Evolutionary conservation across 2,329 filamentous ascomycete genomes (phyloP), one percentile per base, ranked within the genome.

Genomic region (Parascedosporium putredinis): DNA sequence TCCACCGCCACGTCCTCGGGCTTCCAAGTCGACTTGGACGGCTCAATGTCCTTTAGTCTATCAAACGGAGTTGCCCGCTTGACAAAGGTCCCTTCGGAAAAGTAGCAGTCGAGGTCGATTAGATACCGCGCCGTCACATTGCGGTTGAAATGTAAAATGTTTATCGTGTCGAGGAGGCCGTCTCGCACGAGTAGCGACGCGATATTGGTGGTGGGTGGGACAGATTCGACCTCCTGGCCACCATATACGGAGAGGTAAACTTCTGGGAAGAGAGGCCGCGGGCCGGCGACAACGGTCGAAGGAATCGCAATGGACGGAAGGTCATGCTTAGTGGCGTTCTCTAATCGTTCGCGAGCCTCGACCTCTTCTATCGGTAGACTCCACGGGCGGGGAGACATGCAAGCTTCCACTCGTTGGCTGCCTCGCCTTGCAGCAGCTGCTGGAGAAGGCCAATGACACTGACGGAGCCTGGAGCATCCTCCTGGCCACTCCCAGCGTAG

Each of bases 1-100:
- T 98, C 93, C n/a, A 98, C 88, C 3, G 86, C 87, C 52, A 97
- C 86, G 67, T 98, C 93, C 68, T 98, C 93, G 0, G 93, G 89
- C 67, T 98, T 98, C 91, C 93, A 98, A 0, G 88, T 90, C 12
- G 85, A 80, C 55, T 77, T 76, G 49, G 79, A 75, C 1, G 69
- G 69, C 29, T 81, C 79, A 16, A 84, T 74, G 43, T 83, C 83
- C 29, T 84, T 79, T 45, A 98, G 78, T 60, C 89, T 85, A 64
- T 98, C 93, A 60, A 95, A 96, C 0, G 89, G 83, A 1, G 88
- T 96, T 1, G 88, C 90, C 51, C 93, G 84, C 69, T 95, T 95
- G 51, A 95, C 83, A 64, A 98, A 98, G 1, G 88, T 96, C 50
- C 83, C 80, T 8, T 87, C 81, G 1, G 89, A 79, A 70, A 95